Evolutionary conservation across 306 rosid species (phyloP), one percentile per base, ranked within the genome.

Genomic region (Cyclanthera cordifolia): DNA sequence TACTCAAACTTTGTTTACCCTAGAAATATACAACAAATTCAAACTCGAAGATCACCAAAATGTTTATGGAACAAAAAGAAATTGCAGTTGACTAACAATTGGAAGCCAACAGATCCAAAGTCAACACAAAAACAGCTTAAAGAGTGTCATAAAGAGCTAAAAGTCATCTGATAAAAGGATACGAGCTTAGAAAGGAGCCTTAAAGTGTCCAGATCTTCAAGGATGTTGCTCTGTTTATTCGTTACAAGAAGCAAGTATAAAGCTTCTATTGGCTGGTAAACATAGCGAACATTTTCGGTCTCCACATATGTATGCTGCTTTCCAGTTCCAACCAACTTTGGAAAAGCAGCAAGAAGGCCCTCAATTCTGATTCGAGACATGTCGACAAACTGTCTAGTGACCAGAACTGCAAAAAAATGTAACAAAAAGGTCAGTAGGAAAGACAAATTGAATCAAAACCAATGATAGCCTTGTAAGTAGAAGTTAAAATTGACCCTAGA

Each of bases 271-370:
- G 99, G 99, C 83, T 93, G 99, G 81, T 86, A 93, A 79, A 93
- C 95, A 74, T 93, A 93, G 69, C 97, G 99, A 60, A 90, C 95
- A 75, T 90, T 93, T 73, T 93, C 99, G 1, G 99, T 90, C 85
- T 93, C 99, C 39, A 93, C 83, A 74, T 87, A 90, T 17, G 99
- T 90, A 72, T 93, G 99, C 28, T 93, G 99, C 74, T 93, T 90
- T 58, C 99, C 99, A 13, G 91, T 85, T 77, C 99, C 97, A 10
- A 93, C 82, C 85, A 93, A 77, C 87, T 93, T 93, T 32, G 99
- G 99, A 77, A 90, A 93, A 46, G 99, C 96, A 1, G 96, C 95
- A 74, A 93, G 91, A 75, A 93, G 99, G 50, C 99, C 97, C 77
- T 93, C 99, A 55, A 93, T 90, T 83, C 99, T 87, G 78, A 88